phyloP scores from a whole-genome alignment of 2,329 filamentous ascomycete genomes.

The Fusarium tricinctum region DNA sequence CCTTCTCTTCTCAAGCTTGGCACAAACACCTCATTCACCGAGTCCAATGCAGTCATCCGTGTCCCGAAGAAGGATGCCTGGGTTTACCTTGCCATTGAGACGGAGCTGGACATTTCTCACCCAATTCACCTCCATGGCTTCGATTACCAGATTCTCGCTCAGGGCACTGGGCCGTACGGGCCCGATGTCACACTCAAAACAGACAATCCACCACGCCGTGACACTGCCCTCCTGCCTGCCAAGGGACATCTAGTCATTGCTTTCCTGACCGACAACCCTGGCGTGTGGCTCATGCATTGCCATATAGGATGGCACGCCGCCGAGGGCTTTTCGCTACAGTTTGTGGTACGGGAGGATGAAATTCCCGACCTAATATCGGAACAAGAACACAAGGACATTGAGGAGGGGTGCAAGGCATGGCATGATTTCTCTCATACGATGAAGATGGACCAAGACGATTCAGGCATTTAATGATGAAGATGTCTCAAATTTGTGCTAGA shows the following conservation, averaged over 20 bases:
- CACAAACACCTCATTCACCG: conserved; percentile 39
- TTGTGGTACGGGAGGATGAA: conserved; percentile 44
- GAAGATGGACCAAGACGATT: conserved; percentile 41
- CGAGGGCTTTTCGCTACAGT: conserved; percentile 45
- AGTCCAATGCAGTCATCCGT: conserved; percentile 50
- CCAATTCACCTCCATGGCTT: conserved; percentile 57
- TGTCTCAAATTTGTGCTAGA: neutral
- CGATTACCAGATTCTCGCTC: conserved; percentile 52
- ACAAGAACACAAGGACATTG: conserved; percentile 26
- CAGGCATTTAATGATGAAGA: conserved; percentile 29
- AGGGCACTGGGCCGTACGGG: conserved; percentile 46
- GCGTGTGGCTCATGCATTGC: conserved; percentile 66
- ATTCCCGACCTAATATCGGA: conserved; percentile 37
- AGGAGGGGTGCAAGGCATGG: conserved; percentile 36
- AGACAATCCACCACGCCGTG: conserved; percentile 65
- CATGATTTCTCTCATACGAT: conserved; percentile 26
- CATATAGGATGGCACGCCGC: conserved; percentile 57
- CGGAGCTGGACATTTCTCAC: conserved; percentile 48
- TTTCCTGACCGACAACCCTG: conserved; percentile 64
- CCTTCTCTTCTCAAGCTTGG: conserved; percentile 50
- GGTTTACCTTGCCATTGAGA: conserved; percentile 52
- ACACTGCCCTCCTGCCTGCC: conserved; percentile 63
- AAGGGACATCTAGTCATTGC: conserved; percentile 64
- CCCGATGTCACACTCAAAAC: conserved; percentile 38
- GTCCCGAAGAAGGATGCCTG: conserved; percentile 48